Base-by-base conservation (phyloP, 805 yeast genomes). In the Wickerhamomyces subpelliculosus region DNA sequence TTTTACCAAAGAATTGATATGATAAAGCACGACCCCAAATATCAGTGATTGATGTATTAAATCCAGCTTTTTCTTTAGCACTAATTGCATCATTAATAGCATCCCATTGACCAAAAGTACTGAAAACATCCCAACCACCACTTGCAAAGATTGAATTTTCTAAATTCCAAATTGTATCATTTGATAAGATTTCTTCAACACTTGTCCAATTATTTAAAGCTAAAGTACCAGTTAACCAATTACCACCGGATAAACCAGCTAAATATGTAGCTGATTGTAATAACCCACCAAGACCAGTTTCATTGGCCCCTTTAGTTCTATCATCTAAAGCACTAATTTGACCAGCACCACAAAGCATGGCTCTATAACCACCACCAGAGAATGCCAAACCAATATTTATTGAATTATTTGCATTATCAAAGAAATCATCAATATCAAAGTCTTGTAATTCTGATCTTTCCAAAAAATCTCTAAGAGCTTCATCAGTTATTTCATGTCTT, bases 321-420 rank as follows among this genome's bases (percentile, higher is more conserved):
- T 74, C 73, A 55, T 86, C 96, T 41, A 84, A 60, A 3, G 88
- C 95, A 5, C 88, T 66, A 23, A 86, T 59, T 56, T 79, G 80
- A 32, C 95, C 95, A 8, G 94, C 95, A 8, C 95, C 95, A 39
- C 69, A 60, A 31, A 86, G 60, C 93, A 87, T 84, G 28, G 96
- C 95, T 44, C 96, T 71, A 60, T 84, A 86, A 13, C 95, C 95
- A 57, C 96, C 95, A 34, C 95, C 95, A 12, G 84, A 70, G 51
- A 78, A 80, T 7, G 89, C 78, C 7, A 72, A 46, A 14, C 76
- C 87, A 30, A 80, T 64, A 41, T 68, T 67, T 40, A 73, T 64
- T 8, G 75, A 49, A 11, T 44, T 19, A 8, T 53, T 41, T 32
- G 62, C 62, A 7, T 53, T 41, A 33, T 62, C 62, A 26, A 70